Percentiles rank a stretch among this genome's conserved stretches.
phyloP scores from a whole-genome alignment of 1,284 basidiomycete species.

The Porodaedalea pini region DNA sequence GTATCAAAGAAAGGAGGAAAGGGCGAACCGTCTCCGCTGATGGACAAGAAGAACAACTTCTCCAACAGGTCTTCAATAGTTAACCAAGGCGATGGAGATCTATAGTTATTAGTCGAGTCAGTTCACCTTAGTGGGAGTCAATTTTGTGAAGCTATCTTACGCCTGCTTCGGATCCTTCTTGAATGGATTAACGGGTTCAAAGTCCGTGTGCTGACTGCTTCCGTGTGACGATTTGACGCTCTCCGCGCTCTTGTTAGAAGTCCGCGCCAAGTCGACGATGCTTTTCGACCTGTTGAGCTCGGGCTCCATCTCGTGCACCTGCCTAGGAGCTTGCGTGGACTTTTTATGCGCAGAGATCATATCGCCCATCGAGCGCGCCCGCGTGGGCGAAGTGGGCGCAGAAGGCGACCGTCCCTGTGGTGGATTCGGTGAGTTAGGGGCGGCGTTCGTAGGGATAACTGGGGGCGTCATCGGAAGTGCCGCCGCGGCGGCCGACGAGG shows the following conservation, averaged over 20 bases:
- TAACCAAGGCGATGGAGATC: conserved; percentile 60
- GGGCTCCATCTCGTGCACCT: conserved; percentile 3
- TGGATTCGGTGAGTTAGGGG: not conserved
- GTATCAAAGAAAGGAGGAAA: not conserved
- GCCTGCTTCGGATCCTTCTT: conserved; percentile 14
- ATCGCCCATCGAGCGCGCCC: conserved; percentile 57
- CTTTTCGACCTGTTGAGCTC: conserved; percentile 14
- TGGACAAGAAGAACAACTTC: conserved; percentile 68
- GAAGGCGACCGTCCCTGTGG: conserved; percentile 6
- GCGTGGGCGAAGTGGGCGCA: conserved; percentile 38
- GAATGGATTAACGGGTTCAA: conserved; percentile 5
- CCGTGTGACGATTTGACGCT: conserved; percentile 7
- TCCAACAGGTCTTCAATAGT: conserved; percentile 72
- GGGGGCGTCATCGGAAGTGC: conserved; percentile 5
- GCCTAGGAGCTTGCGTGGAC: not conserved
- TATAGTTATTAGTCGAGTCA: conserved; percentile 2
- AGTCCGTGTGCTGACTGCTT: not conserved
- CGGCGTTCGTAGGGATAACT: not conserved
- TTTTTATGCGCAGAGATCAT: conserved; percentile 33
- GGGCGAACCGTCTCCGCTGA: conserved; percentile 71
- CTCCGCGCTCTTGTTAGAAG: conserved; percentile 10
- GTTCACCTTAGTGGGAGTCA: not conserved
- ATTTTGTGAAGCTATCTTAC: not conserved
- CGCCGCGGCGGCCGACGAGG: not conserved
- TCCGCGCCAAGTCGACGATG: conserved; percentile 16